phyloP scores from a whole-genome alignment of 1,284 basidiomycete genomes.

The Trametes sp. region DNA sequence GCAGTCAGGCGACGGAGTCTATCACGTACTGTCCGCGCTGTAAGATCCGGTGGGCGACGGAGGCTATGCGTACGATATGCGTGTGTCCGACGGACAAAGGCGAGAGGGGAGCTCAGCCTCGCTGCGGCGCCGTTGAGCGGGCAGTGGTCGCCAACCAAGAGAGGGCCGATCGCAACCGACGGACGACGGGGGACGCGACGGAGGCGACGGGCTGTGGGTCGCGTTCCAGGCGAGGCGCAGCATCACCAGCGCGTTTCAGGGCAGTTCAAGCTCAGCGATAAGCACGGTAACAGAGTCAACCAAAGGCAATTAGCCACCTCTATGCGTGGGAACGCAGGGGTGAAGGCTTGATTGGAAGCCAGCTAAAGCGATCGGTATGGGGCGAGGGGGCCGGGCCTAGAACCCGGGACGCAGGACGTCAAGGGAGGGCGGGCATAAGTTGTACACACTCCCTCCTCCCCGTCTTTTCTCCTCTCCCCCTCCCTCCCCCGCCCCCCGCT shows the following conservation, averaged over 20 bases:
- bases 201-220: constrained; percentile 20
- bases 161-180: constrained; percentile 22
- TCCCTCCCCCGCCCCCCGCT: constrained; percentile 18
- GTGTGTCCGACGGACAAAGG: constrained; percentile 6
- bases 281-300: background rate
- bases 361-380: constrained; percentile 3
- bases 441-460: constrained; percentile 26
- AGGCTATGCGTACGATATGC: constrained; percentile 2
- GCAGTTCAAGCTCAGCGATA: constrained; percentile 26
- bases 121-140: background rate
- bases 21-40: constrained; percentile 14
- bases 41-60: constrained; percentile 27
- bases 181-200: constrained; percentile 1
- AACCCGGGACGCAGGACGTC: constrained; percentile 23
- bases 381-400: constrained; percentile 25
- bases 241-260: constrained; percentile 14
- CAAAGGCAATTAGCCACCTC: background rate
- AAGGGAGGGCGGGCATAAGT: constrained; percentile 26
- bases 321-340: constrained; percentile 21
- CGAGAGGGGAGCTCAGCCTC: background rate
- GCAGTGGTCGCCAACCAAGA: constrained; percentile 4
- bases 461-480: constrained; percentile 30
- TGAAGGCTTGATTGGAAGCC: constrained; percentile 1
- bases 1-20: constrained; percentile 25
- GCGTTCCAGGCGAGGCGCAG: constrained; percentile 10